Evolutionary conservation across 345 rosid species (phyloP).

Genomic region (Arabis alpina): DNA sequence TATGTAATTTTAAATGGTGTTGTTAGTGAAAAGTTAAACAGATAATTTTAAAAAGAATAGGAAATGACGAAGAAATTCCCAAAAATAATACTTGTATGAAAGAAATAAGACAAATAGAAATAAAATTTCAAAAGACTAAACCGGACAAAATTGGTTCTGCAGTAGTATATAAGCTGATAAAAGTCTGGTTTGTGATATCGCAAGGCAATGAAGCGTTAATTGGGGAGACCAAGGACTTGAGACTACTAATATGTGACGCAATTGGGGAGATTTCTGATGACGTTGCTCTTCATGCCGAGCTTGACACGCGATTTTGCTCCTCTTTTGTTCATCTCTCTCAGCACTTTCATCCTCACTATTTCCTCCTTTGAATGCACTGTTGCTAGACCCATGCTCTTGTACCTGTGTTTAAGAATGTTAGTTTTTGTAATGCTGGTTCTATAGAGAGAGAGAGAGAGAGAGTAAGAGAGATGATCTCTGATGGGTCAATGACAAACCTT

Average conservation of each 20-base stretch:
- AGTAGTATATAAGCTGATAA: background rate
- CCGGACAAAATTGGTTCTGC: constrained; percentile 6
- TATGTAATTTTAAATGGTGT: too few species aligned
- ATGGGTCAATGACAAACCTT: constrained; percentile 52
- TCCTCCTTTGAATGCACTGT: constrained; percentile 81
- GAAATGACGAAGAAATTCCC: too few species aligned
- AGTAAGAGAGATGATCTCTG: constrained; percentile 16
- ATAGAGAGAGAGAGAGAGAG: background rate
- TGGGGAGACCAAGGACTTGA: background rate
- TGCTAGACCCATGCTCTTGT: constrained; percentile 87
- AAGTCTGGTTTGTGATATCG: background rate
- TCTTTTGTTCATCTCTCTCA: constrained; percentile 74
- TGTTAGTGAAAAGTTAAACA: too few species aligned
- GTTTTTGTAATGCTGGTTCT: constrained; percentile 5
- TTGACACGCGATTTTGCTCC: constrained; percentile 64
- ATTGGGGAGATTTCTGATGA: constrained; percentile 81
- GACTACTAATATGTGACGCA: constrained; percentile 63
- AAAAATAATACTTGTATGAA: too few species aligned
- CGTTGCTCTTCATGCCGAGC: constrained; percentile 81
- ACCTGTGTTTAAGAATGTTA: constrained; percentile 50
- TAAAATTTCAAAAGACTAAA: background rate
- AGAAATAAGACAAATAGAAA: too few species aligned
- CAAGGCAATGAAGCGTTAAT: background rate
- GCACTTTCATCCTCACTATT: constrained; percentile 83
- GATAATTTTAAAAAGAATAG: too few species aligned